Base-by-base conservation (phyloP, 2,329 filamentous ascomycete genomes). In the Pestalotiopsis sp. region DNA sequence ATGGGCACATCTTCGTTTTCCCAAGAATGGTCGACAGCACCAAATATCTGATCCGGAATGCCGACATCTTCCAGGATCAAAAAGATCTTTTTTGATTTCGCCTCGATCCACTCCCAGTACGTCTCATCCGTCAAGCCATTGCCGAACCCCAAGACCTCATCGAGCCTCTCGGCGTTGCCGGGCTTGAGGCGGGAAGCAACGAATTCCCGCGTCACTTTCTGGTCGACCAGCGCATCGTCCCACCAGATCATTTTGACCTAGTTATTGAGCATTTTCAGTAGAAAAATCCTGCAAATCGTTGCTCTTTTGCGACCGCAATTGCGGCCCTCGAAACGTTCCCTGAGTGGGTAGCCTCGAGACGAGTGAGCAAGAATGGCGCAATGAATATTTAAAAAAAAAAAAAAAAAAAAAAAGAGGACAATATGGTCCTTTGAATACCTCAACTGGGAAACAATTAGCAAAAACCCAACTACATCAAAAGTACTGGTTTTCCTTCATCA, bases 91-190 rank as follows among this genome's bases (percentile, higher is more conserved):
- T 89, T 90, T 6, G 91, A 90, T 73, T 90, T 91, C 67, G 88
- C 83, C 61, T 92, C 81, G 68, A 94, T 93, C 90, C 92, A 94
- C 76, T 94, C 91, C 83, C 92, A 90, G 77, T 94, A 94, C 1
- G 91, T 94, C 71, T 91, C 88, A 77, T 93, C 89, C 4, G 91
- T 94, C 68, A 88, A 79, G 67, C 88, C 89, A 73, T 90, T 90
- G 38, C 91, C 91, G 77, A 93, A 94, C 13, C 84, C 87, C 61
- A 93, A 82, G 9, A 89, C 88, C 56, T 83, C 82, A 74, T 91
- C 86, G 61, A 95, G 81, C 67, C 49, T 87, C 67, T 86, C 83
- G 72, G 89, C 84, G 78, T 92, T 91, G 70, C 89, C 85, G 56
- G 88, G 86, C 62, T 87, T 83, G 57, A 94, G 84, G 69, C 92